Conservation (phyloP, 2,329 filamentous ascomycete genomes). For the Fusarium oxysporum region DNA sequence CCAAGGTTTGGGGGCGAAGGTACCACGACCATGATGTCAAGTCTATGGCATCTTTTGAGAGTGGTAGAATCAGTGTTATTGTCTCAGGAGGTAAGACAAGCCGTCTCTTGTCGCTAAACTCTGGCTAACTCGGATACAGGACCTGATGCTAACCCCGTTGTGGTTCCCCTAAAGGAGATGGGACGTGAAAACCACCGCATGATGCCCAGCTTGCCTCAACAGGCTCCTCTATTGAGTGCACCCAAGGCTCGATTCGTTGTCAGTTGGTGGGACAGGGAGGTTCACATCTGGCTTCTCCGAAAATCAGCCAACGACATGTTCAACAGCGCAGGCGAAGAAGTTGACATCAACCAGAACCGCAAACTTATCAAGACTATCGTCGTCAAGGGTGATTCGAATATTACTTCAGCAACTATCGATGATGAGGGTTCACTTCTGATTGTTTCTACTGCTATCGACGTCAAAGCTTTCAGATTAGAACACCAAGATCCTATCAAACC, state of each 20-base stretch:
- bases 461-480: slow-evolving; percentile 81
- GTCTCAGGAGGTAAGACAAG: slow-evolving; percentile 86
- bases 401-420: slow-evolving; percentile 80
- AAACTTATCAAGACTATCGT: slow-evolving; percentile 78
- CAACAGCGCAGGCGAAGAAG: slow-evolving; percentile 53
- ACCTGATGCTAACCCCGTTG: slow-evolving; percentile 84
- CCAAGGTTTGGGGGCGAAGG: slow-evolving; percentile 84
- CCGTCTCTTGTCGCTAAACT: not conserved
- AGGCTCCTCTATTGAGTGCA: slow-evolving; percentile 78
- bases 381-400: slow-evolving; percentile 81
- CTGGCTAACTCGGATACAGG: slow-evolving; percentile 60
- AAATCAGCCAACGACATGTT: slow-evolving; percentile 61
- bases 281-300: slow-evolving; percentile 80
- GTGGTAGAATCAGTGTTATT: slow-evolving; percentile 82
- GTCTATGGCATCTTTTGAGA: slow-evolving; percentile 90
- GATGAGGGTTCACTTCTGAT: slow-evolving; percentile 77
- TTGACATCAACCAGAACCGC: slow-evolving; percentile 64
- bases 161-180: slow-evolving; percentile 79
- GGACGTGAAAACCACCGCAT: slow-evolving; percentile 85
- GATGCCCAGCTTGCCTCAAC: slow-evolving; percentile 86
- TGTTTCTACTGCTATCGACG: slow-evolving; percentile 78
- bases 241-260: slow-evolving; percentile 79
- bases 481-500: slow-evolving; percentile 61
- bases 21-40: slow-evolving; percentile 97
- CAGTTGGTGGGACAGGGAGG: slow-evolving; percentile 91